Conservation (phyloP, 768 basidiomycete genomes). For the Phallus indusiatus region DNA sequence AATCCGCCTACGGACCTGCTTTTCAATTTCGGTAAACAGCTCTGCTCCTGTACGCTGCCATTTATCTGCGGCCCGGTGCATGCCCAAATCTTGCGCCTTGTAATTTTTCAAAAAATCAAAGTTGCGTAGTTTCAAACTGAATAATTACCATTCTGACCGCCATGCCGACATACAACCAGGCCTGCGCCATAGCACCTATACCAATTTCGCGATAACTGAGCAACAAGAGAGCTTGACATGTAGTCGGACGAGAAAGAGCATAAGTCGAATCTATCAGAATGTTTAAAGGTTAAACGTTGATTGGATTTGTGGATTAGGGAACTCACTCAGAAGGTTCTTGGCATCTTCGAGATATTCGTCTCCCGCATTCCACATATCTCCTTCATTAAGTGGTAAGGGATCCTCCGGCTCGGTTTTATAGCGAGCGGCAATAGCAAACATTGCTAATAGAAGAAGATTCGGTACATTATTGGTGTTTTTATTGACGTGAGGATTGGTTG, state of each 20-base stretch:
- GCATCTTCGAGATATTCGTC: constrained; percentile 16
- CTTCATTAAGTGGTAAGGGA: constrained; percentile 10
- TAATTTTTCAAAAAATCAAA: too few relatives aligned
- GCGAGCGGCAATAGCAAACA: constrained; percentile 77
- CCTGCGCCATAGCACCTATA: constrained; percentile 22
- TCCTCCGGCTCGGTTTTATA: constrained; percentile 38
- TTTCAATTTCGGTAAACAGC: constrained; percentile 8
- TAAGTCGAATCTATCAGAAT: constrained; percentile 16
- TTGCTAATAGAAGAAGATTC: constrained; percentile 64
- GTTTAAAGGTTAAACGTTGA: not conserved
- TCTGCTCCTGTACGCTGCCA: constrained; percentile 12
- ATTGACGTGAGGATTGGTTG: not conserved
- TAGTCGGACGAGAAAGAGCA: constrained; percentile 18
- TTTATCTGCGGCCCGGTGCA: constrained; percentile 18
- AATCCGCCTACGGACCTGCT: constrained; percentile 10
- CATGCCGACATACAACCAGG: constrained; percentile 23
- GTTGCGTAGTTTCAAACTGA: not conserved
- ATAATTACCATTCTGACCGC: constrained; percentile 9
- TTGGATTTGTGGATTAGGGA: not conserved
- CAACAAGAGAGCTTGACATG: constrained; percentile 25
- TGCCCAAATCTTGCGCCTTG: constrained; percentile 20
- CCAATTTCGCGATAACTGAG: constrained; percentile 26
- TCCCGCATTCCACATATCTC: constrained; percentile 17
- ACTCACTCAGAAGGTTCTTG: constrained; percentile 16
- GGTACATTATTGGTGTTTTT: constrained; percentile 28